phyloP scores from a whole-genome alignment of 176 grass and related monocot species.

The Otatea glauca region DNA sequence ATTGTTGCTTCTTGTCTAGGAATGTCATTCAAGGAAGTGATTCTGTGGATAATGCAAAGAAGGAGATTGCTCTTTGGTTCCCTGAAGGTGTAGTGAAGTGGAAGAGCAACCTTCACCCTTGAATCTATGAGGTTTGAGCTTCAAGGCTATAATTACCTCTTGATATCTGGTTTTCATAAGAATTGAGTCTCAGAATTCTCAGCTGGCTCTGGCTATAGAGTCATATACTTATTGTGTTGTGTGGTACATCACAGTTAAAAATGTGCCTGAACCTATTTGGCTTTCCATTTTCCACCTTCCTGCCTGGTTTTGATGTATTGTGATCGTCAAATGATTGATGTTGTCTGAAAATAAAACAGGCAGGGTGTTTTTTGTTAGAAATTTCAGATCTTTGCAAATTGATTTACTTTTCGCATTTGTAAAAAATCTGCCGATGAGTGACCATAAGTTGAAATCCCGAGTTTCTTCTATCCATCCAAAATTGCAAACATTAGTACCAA shows the following conservation, averaged over 20 bases:
- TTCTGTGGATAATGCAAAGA: constrained; percentile 63
- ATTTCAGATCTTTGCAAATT: neutral
- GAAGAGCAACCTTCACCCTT: constrained; percentile 72
- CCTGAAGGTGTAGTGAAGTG: constrained; percentile 59
- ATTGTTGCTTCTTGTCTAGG: constrained; percentile 11
- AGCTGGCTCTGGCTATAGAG: constrained; percentile 34
- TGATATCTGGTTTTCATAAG: constrained; percentile 29
- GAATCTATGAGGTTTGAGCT: constrained; percentile 68
- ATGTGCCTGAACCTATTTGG: constrained; percentile 39
- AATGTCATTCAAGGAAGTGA: constrained; percentile 82
- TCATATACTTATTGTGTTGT: constrained; percentile 5
- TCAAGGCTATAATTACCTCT: neutral
- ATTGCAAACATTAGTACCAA: neutral
- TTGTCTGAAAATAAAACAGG: constrained; percentile 28
- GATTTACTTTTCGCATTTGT: neutral
- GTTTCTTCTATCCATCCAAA: neutral
- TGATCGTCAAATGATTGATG: constrained; percentile 12
- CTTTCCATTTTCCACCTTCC: constrained; percentile 14
- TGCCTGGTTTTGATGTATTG: constrained; percentile 20
- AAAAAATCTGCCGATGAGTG: neutral
- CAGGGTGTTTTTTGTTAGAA: neutral
- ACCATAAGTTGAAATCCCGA: neutral
- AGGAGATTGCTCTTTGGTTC: constrained; percentile 67
- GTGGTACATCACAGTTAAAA: constrained; percentile 17
- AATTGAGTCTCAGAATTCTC: neutral